These are phyloP conservation scores for Vitis rotundifolia DNA, from an alignment of 164 flowering plant genomes.

Conservation along the genomic window DNA sequence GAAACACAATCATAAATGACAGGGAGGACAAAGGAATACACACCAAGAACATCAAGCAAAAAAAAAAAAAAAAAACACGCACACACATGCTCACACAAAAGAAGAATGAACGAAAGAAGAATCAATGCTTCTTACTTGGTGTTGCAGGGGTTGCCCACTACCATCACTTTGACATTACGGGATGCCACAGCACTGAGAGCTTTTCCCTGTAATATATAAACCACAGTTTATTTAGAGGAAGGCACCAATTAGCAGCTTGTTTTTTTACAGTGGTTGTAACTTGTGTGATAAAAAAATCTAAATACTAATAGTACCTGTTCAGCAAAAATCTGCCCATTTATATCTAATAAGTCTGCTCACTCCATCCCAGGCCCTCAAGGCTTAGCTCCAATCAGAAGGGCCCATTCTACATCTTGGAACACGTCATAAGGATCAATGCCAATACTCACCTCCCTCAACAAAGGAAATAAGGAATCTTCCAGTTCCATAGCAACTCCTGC, in stretches of 20 bases:
- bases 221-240: too few relatives aligned
- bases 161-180: slow-evolving; percentile 85
- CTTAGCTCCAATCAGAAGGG: slow-evolving; percentile 93
- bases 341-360: slow-evolving; percentile 81
- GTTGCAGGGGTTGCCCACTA: slow-evolving; percentile 97
- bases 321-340: slow-evolving; percentile 91
- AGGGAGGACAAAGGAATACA: neutral
- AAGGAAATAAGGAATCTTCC: slow-evolving; percentile 92
- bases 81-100: neutral
- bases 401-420: slow-evolving; percentile 92
- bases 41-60: neutral
- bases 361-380: slow-evolving; percentile 99
- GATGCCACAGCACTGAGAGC: slow-evolving; percentile 93
- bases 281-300: neutral
- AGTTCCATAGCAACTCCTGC: slow-evolving; percentile 99
- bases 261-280: neutral
- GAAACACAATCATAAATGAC: slow-evolving; percentile 3
- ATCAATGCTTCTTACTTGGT: slow-evolving; percentile 61
- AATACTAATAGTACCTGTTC: slow-evolving; percentile 61
- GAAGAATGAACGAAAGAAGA: neutral
- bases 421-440: slow-evolving; percentile 91
- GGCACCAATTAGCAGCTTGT: too few relatives aligned
- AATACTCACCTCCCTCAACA: slow-evolving; percentile 85
- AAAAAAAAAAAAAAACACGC: neutral
- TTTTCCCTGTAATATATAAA: slow-evolving; percentile 54